A percentile compares a stretch with the other conserved stretches of the same genome.
Conservation (phyloP, 108 stramenopile species). For the Cyclotella choctawhatcheeana region DNA sequence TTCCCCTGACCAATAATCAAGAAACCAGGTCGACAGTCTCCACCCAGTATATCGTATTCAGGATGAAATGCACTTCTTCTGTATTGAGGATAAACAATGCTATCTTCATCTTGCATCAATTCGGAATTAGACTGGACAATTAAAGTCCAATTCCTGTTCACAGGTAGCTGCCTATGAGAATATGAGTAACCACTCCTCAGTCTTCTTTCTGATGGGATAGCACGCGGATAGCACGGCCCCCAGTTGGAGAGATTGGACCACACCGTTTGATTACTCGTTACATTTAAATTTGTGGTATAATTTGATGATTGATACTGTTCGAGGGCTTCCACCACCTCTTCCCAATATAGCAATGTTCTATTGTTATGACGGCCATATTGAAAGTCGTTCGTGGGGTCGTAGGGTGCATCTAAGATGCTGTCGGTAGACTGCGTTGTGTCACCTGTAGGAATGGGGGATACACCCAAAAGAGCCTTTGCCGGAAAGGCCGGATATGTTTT, state of each 20-base stretch:
- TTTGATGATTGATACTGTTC: constrained; percentile 10
- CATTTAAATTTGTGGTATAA: neutral
- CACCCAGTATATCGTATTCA: constrained; percentile 20
- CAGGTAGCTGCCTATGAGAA: neutral
- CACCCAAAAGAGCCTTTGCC: constrained; percentile 20
- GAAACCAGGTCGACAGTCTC: constrained; percentile 79
- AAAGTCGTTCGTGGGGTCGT: constrained; percentile 20
- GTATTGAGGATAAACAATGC: constrained; percentile 19
- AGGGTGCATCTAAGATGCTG: neutral
- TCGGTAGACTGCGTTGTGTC: neutral
- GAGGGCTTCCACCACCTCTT: constrained; percentile 32
- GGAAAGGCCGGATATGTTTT: constrained; percentile 20
- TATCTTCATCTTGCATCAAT: constrained; percentile 8
- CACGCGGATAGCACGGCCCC: constrained; percentile 34
- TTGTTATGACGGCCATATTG: constrained; percentile 19
- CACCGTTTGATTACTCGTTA: neutral
- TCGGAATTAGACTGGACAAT: constrained; percentile 23
- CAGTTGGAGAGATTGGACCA: constrained; percentile 28
- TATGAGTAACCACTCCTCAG: neutral
- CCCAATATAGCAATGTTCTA: constrained; percentile 31
- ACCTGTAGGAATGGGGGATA: neutral
- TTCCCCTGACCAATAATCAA: constrained; percentile 84
- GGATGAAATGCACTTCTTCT: neutral
- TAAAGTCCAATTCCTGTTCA: constrained; percentile 20
- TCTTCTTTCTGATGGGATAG: neutral